Evolutionary conservation across 2,329 filamentous ascomycete genomes (phyloP).

Genomic region (Phaeosphaeria sp.): DNA sequence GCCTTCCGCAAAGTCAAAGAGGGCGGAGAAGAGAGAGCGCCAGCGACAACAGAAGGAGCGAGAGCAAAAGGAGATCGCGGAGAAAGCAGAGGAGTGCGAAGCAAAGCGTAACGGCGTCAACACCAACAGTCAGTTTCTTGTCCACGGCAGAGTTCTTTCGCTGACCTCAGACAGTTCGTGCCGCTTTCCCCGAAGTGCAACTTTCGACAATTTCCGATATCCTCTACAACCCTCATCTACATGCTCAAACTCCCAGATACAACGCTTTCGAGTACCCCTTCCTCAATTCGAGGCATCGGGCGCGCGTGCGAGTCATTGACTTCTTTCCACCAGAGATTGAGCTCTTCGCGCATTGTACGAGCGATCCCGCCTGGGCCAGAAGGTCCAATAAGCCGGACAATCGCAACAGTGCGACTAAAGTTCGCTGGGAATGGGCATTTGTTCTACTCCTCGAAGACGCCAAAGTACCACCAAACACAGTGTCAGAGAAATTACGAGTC

Average conservation of each 20-base stretch:
- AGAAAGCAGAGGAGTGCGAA: conserved; percentile 22
- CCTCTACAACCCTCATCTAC: conserved; percentile 54
- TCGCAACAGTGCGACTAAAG: conserved; percentile 47
- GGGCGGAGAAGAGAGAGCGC: conserved; percentile 33
- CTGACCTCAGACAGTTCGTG: conserved; percentile 53
- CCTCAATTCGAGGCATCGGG: conserved; percentile 73
- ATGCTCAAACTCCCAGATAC: conserved; percentile 38
- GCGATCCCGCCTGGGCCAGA: conserved; percentile 38
- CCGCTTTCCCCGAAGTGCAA: conserved; percentile 49
- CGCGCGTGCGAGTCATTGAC: conserved; percentile 79
- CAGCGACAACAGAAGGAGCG: conserved; percentile 38
- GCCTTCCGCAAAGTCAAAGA: conserved; percentile 29
- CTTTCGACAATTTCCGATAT: conserved; percentile 53
- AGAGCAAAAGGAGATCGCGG: conserved; percentile 43
- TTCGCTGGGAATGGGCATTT: conserved; percentile 85
- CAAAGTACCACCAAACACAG: conserved; percentile 34
- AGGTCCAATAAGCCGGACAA: conserved; percentile 47
- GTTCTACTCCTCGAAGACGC: conserved; percentile 79
- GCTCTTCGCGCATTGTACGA: conserved; percentile 68
- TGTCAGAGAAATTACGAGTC: conserved; percentile 63
- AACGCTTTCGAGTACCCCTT: conserved; percentile 69
- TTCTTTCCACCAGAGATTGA: conserved; percentile 74
- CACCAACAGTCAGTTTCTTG: conserved; percentile 47
- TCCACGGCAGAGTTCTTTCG: neutral
- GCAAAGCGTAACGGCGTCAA: conserved; percentile 40